Base-by-base conservation (phyloP, 1,139 yeast species). In the Blastobotrys ciferrii region DNA sequence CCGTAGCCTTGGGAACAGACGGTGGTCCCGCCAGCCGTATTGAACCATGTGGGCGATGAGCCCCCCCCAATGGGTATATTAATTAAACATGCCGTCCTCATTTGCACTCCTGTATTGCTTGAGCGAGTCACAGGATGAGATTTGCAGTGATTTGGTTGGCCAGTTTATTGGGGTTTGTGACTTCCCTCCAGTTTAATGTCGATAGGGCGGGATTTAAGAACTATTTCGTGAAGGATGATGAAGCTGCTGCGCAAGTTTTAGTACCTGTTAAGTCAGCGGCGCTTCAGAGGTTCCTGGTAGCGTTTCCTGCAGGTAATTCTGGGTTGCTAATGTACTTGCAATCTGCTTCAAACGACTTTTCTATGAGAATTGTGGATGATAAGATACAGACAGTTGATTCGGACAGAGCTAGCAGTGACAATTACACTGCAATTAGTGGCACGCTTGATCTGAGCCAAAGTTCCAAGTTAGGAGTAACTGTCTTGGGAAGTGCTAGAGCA, bases 261-360 rank as follows among this genome's bases (percentile, higher is more conserved):
- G 48, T 49, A 4, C 35, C 48, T 11, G 25, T 39, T 19, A 31
- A 33, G 14, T 31, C 38, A 2, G 42, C 40, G 4, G 44, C 19
- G 5, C 41, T 23, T 2, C 52, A 49, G 38, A 6, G 52, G 17
- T 38, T 49, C 11, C 35, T 49, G 9, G 51, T 48, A 4, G 52
- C 52, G 12, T 49, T 49, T 25, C 52, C 52, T 2, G 48, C 41
- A 3, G 52, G 52, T 2, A 43, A 49, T 32, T 43, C 52, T 5
- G 52, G 52, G 2, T 45, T 47, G n/a, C 12, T 49, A 43, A 31
- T 47, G 40, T 49, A 49, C 20, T 35, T 49, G 12, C 13, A 13
- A 6, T 19, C 39, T 18, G 18, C 35, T 15, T 7, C 42, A 3
- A 7, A 28, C 15, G 18, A 42, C 20, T 41, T 49, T 38, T 4